Evolutionary conservation across 1,139 yeast genomes (phyloP).

Genomic region (Pichia sp.): DNA sequence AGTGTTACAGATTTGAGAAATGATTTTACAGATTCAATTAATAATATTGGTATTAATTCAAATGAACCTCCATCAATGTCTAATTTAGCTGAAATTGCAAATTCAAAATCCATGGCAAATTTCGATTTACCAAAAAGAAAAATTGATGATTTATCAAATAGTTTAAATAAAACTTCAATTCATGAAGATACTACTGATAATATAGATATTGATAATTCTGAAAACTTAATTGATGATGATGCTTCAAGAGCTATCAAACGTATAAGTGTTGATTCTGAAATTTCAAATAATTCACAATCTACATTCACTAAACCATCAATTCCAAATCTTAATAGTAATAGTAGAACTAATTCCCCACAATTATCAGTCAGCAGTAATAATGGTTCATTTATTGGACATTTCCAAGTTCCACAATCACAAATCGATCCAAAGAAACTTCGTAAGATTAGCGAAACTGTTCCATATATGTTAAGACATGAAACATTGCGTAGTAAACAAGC

Average conservation of each 20-base stretch:
- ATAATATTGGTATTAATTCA: constrained; percentile 2
- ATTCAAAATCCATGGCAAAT: constrained; percentile 29
- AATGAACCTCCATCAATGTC: constrained; percentile 50
- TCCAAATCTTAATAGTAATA: no score
- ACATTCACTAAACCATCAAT: constrained; percentile 48
- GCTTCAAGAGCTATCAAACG: constrained; percentile 5
- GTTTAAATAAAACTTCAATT: constrained; percentile 20
- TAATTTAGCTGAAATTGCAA: constrained; percentile 55
- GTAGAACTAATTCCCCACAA: constrained; percentile 30
- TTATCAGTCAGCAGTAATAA: constrained; percentile 11
- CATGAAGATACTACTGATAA: constrained; percentile 14
- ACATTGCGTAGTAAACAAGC: constrained; percentile 68
- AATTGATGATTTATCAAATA: constrained; percentile 2
- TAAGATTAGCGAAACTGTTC: constrained; percentile 75
- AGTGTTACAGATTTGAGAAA: constrained; percentile 27
- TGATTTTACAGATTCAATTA: constrained; percentile 18
- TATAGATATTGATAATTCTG: constrained; percentile 9
- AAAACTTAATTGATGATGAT: constrained; percentile 5
- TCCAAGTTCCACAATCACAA: constrained; percentile 30
- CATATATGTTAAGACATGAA: constrained; percentile 73
- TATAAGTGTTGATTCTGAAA: constrained; percentile 29
- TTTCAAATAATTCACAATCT: constrained; percentile 38
- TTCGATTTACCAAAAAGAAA: constrained; percentile 19
- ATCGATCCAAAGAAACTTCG: constrained; percentile 60
- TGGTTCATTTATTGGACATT: constrained; percentile 12